Percentiles rank a stretch among this genome's conserved stretches.
Conservation (phyloP, 1,284 basidiomycete species). For the Somion occarium region DNA sequence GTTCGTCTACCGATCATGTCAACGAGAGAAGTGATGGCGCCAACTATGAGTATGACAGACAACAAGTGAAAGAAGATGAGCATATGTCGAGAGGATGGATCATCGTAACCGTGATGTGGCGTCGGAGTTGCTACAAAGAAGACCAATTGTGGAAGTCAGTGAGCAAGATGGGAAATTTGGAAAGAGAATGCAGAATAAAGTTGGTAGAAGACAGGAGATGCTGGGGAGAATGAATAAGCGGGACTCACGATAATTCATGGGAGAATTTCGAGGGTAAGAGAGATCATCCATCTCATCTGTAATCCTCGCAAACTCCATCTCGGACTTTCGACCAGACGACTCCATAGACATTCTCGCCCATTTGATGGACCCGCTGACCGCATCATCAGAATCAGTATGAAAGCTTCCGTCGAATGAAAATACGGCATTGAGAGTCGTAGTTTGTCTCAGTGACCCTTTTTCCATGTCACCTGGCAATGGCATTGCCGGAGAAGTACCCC, state of each 20-base stretch:
- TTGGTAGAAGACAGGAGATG: too few relatives aligned
- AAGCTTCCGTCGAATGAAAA: conserved; percentile 6
- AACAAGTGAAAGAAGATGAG: conserved; percentile 27
- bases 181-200: too few relatives aligned
- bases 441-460: conserved; percentile 4
- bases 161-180: too few relatives aligned
- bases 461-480: conserved; percentile 7
- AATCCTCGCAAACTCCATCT: conserved; percentile 21
- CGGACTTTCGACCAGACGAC: conserved; percentile 19
- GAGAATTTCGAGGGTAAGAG: conserved; percentile 1
- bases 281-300: conserved; percentile 6
- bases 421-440: conserved; percentile 5
- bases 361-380: conserved; percentile 19
- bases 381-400: conserved; percentile 15
- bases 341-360: conserved; percentile 20
- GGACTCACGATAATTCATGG: not conserved
- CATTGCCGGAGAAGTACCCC: conserved; percentile 6
- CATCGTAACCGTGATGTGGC: not conserved
- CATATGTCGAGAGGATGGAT: conserved; percentile 18
- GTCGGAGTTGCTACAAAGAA: conserved; percentile 8
- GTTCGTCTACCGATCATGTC: conserved; percentile 35
- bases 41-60: conserved; percentile 35
- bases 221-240: too few relatives aligned
- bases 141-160: not conserved
- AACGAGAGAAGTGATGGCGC: conserved; percentile 43